These are phyloP conservation scores for Nicotiana attenuata DNA, from an alignment of 257 asterid species.

Conservation along the genomic window DNA sequence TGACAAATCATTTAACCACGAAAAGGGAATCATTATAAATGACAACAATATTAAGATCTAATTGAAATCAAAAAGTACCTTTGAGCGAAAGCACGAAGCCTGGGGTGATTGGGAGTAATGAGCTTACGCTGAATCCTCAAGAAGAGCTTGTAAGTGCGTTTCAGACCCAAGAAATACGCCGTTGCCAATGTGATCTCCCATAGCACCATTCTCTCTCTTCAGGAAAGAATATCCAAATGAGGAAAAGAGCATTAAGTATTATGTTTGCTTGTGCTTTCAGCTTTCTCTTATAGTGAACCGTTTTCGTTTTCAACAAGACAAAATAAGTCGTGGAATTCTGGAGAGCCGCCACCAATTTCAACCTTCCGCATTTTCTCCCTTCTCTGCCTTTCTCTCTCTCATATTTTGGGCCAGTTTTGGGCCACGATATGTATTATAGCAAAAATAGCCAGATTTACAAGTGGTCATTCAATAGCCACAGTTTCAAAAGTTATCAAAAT, in stretches of 20 bases:
- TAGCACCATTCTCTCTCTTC: constrained; percentile 51
- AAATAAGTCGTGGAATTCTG: not conserved
- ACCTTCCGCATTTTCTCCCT: not conserved
- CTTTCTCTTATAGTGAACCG: not conserved
- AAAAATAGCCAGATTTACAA: no score
- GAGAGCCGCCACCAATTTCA: not conserved
- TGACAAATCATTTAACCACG: not conserved
- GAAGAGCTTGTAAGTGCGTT: constrained; percentile 67
- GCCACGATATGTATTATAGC: not conserved
- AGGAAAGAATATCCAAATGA: not conserved
- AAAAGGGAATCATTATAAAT: not conserved
- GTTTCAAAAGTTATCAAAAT: no score
- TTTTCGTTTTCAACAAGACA: constrained; percentile 11
- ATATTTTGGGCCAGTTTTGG: not conserved
- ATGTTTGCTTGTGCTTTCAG: not conserved
- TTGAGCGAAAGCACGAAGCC: constrained; percentile 55
- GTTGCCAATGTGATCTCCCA: constrained; percentile 92
- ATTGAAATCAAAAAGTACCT: constrained; percentile 29
- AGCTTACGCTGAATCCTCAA: constrained; percentile 74
- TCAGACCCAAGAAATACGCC: constrained; percentile 84
- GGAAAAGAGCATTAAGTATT: not conserved
- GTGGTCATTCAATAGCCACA: no score
- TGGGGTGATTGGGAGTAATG: constrained; percentile 48
- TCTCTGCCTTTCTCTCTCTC: not conserved
- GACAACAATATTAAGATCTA: not conserved